Conservation (phyloP, 2,329 filamentous ascomycete genomes). For the Aspergillus glaucus region DNA sequence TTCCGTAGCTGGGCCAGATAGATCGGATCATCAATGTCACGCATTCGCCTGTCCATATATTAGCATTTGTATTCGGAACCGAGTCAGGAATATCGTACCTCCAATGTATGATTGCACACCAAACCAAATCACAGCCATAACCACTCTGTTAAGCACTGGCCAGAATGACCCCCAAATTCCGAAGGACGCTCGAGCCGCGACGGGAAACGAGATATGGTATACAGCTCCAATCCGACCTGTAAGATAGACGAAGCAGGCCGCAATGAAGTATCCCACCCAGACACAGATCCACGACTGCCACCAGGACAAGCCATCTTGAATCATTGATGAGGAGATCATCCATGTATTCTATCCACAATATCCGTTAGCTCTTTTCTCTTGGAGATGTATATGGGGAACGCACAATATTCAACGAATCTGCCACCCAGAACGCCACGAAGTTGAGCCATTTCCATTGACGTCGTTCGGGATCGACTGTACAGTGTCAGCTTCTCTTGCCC, state of each 20-base stretch:
- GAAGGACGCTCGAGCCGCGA: constrained; percentile 70
- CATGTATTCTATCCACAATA: constrained; percentile 60
- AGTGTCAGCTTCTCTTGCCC: neutral
- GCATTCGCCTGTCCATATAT: constrained; percentile 53
- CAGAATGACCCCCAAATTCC: constrained; percentile 85
- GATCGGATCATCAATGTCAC: constrained; percentile 82
- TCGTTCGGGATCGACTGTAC: constrained; percentile 66
- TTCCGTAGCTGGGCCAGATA: constrained; percentile 62
- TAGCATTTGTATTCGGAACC: neutral
- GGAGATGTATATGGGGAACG: constrained; percentile 16
- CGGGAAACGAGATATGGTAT: constrained; percentile 86
- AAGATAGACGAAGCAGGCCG: constrained; percentile 66
- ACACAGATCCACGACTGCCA: constrained; percentile 90
- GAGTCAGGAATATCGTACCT: constrained; percentile 29
- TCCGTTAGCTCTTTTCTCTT: neutral
- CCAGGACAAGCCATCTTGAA: constrained; percentile 72
- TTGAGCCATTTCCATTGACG: constrained; percentile 83
- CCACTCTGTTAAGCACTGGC: constrained; percentile 85
- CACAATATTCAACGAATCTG: constrained; percentile 75
- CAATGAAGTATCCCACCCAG: constrained; percentile 76
- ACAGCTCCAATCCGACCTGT: constrained; percentile 78
- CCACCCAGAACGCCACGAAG: constrained; percentile 82
- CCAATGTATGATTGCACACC: constrained; percentile 72
- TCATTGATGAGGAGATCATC: constrained; percentile 87
- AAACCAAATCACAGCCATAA: constrained; percentile 83